Percentiles rank a stretch among this genome's conserved stretches.
phyloP scores from a whole-genome alignment of 352 stramenopile species.

The Thalassiosira livingstoniorum region DNA sequence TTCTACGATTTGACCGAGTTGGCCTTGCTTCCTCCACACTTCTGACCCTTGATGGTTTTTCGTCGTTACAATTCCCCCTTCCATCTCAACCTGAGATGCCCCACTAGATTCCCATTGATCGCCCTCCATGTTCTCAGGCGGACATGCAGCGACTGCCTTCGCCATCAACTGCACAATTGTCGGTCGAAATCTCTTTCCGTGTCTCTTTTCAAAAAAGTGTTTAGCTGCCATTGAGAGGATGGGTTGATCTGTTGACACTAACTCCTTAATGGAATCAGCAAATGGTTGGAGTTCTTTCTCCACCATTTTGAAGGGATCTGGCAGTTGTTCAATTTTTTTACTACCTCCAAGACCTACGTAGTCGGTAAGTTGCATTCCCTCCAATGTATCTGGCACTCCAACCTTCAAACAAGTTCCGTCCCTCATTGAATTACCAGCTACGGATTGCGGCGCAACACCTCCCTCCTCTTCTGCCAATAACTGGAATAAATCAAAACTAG shows the following conservation, averaged over 20 bases:
- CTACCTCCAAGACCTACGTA: slow-evolving; percentile 69
- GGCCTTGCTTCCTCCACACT: slow-evolving; percentile 85
- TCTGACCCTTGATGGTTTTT: slow-evolving; percentile 83
- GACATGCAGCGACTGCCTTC: slow-evolving; percentile 89
- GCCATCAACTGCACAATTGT: slow-evolving; percentile 97
- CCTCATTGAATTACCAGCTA: slow-evolving; percentile 70
- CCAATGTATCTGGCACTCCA: slow-evolving; percentile 60
- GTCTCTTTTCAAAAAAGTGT: slow-evolving; percentile 96
- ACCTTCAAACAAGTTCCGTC: slow-evolving; percentile 68
- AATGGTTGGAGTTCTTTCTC: slow-evolving; percentile 93
- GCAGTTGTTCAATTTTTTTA: slow-evolving; percentile 78
- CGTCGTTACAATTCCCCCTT: slow-evolving; percentile 69
- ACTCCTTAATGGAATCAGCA: slow-evolving; percentile 95
- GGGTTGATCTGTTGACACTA: slow-evolving; percentile 95
- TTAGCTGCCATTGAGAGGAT: slow-evolving; percentile 97
- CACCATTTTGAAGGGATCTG: slow-evolving; percentile 85
- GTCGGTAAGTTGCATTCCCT: slow-evolving; percentile 65
- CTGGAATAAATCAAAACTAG: slow-evolving; percentile 84
- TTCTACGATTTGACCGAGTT: slow-evolving; percentile 93
- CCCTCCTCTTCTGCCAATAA: slow-evolving; percentile 77
- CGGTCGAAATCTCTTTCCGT: slow-evolving; percentile 97
- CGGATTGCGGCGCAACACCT: slow-evolving; percentile 55
- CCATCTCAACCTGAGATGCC: slow-evolving; percentile 73
- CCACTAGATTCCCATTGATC: slow-evolving; percentile 75
- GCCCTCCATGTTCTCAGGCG: slow-evolving; percentile 57